phyloP scores from a whole-genome alignment of 495 filamentous ascomycete genomes.

The Amniculicola lignicola region DNA sequence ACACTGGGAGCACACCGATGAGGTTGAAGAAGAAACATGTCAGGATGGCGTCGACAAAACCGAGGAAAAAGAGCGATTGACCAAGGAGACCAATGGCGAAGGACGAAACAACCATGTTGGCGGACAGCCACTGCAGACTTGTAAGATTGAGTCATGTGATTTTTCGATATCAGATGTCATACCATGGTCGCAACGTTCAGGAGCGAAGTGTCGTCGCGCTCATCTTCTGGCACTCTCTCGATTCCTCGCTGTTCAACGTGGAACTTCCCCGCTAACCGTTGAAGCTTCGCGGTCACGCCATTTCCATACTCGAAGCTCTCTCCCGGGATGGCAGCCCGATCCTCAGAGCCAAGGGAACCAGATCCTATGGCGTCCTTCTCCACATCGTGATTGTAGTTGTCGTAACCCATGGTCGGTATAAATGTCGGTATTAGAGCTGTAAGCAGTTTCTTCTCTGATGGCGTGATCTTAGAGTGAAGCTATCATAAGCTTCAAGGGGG shows the following conservation, averaged over 20 bases:
- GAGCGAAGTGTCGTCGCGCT: constrained; percentile 62
- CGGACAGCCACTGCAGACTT: constrained; percentile 71
- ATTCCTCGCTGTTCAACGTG: constrained; percentile 78
- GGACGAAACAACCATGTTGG: constrained; percentile 79
- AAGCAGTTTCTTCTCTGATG: constrained; percentile 20
- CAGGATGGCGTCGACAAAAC: constrained; percentile 74
- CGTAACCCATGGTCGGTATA: constrained; percentile 17
- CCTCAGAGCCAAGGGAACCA: constrained; percentile 40
- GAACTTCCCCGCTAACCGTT: constrained; percentile 65
- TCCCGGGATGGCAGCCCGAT: constrained; percentile 57
- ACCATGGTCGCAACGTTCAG: constrained; percentile 74
- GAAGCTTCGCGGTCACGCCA: constrained; percentile 61
- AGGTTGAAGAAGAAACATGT: constrained; percentile 77
- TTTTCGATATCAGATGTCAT: too few species aligned
- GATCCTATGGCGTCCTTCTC: constrained; percentile 21
- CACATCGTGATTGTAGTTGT: constrained; percentile 22
- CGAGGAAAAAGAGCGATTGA: constrained; percentile 63
- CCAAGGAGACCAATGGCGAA: constrained; percentile 77
- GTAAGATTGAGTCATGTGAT: too few species aligned
- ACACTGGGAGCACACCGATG: constrained; percentile 68
- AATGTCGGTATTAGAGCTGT: constrained; percentile 7
- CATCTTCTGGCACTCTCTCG: constrained; percentile 72
- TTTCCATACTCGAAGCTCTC: constrained; percentile 63
- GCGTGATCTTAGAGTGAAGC: not conserved
- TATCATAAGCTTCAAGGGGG: not conserved